Evolutionary conservation across 208 protist genomes (phyloP).

Genomic region (Naegleria gruberi): DNA sequence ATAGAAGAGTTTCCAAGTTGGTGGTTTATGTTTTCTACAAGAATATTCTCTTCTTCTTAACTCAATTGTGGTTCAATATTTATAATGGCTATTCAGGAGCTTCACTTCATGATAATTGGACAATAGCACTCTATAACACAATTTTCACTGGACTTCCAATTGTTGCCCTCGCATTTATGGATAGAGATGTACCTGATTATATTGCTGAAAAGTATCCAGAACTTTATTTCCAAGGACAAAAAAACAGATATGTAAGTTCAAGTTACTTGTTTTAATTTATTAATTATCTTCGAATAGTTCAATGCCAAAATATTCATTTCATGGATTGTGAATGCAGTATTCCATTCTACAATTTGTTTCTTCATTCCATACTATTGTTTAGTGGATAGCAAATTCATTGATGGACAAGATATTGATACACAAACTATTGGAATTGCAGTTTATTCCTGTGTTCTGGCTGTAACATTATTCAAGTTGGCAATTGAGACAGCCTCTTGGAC

Average conservation of each 20-base stretch:
- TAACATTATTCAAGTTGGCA: background rate
- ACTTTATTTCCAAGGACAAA: slow-evolving; percentile 39
- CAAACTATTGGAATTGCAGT: background rate
- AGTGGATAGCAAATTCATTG: background rate
- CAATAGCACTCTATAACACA: slow-evolving; percentile 52
- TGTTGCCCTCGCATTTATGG: slow-evolving; percentile 52
- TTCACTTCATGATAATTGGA: slow-evolving; percentile 38
- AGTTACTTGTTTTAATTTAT: too few relatives aligned
- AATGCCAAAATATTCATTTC: slow-evolving; percentile 26
- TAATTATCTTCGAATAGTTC: too few relatives aligned
- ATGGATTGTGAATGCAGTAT: slow-evolving; percentile 25
- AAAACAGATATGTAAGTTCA: slow-evolving; percentile 25
- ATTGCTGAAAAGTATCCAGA: slow-evolving; percentile 25
- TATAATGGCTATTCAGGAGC: slow-evolving; percentile 50
- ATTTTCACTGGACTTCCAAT: slow-evolving; percentile 61
- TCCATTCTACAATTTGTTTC: slow-evolving; percentile 32
- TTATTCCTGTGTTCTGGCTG: background rate
- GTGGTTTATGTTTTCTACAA: slow-evolving; percentile 77
- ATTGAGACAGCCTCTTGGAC: background rate
- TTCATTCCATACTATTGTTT: slow-evolving; percentile 27
- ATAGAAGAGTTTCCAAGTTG: slow-evolving; percentile 52
- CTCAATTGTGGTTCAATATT: slow-evolving; percentile 51
- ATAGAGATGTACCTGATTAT: slow-evolving; percentile 46
- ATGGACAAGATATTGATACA: background rate
- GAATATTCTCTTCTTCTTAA: slow-evolving; percentile 54